Percentiles rank a stretch among this genome's conserved stretches.
Conservation (phyloP, 352 stramenopile species). For the Phytophthora melonis region DNA sequence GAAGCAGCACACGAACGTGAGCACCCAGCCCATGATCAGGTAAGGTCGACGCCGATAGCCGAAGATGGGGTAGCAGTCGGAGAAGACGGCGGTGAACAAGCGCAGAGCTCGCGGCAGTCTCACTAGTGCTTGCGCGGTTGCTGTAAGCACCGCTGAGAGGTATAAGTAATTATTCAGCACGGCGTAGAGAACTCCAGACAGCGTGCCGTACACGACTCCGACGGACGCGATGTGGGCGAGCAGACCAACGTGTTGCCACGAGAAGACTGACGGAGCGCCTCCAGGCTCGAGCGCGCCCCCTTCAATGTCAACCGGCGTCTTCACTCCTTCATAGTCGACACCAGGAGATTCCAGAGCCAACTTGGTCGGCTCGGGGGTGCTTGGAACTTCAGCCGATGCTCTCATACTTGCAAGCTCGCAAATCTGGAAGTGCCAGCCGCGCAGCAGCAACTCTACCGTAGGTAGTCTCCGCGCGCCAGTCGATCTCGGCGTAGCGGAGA, state of each 20-base stretch:
- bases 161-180: slow-evolving; percentile 73
- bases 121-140: slow-evolving; percentile 58
- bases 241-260: slow-evolving; percentile 52
- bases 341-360: slow-evolving; percentile 17
- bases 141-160: slow-evolving; percentile 56
- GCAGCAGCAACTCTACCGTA: not conserved
- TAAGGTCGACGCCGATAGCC: slow-evolving; percentile 85
- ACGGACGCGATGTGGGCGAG: slow-evolving; percentile 56
- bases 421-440: slow-evolving; percentile 22
- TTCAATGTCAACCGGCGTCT: slow-evolving; percentile 38
- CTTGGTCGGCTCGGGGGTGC: slow-evolving; percentile 16
- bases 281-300: slow-evolving; percentile 49
- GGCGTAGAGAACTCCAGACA: slow-evolving; percentile 52
- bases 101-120: slow-evolving; percentile 53
- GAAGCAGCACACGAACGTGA: slow-evolving; percentile 52
- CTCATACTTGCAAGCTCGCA: slow-evolving; percentile 20
- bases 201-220: slow-evolving; percentile 53
- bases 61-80: slow-evolving; percentile 84
- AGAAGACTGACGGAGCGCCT: slow-evolving; percentile 47
- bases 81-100: slow-evolving; percentile 72
- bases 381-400: slow-evolving; percentile 8
- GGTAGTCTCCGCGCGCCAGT: slow-evolving; percentile 11
- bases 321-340: slow-evolving; percentile 33
- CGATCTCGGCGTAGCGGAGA: slow-evolving; percentile 19
- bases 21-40: slow-evolving; percentile 69